A percentile compares a stretch with the other conserved stretches of the same genome.
phyloP scores from a whole-genome alignment of 805 yeast species.

The Cyberlindnera veronae region DNA sequence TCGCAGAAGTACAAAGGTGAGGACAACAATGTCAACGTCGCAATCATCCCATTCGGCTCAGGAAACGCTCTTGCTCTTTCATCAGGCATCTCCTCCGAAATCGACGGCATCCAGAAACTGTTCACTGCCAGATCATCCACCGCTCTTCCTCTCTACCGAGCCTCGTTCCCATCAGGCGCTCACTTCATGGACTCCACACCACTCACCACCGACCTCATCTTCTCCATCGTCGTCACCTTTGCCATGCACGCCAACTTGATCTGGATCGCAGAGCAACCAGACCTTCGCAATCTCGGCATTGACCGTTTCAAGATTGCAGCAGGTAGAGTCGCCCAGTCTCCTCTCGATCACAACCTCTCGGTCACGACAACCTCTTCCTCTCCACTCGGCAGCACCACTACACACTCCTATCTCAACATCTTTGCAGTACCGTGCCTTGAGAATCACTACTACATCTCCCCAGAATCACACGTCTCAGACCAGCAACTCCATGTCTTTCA shows the following conservation, averaged over 20 bases:
- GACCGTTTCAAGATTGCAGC: conserved; percentile 75
- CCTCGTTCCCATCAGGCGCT: conserved; percentile 28
- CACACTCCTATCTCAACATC: conserved; percentile 18
- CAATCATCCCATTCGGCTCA: conserved; percentile 70
- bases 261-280: conserved; percentile 71
- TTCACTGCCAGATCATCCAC: conserved; percentile 21
- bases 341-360: conserved; percentile 7
- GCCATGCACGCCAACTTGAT: conserved; percentile 84
- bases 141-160: conserved; percentile 33
- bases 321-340: conserved; percentile 32
- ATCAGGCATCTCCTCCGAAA: conserved; percentile 37
- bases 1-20: conserved; percentile 22
- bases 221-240: conserved; percentile 74
- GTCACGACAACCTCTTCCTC: background rate
- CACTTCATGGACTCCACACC: conserved; percentile 1
- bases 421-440: conserved; percentile 22
- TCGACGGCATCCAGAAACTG: conserved; percentile 35
- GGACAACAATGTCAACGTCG: conserved; percentile 19
- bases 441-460: conserved; percentile 23
- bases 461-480: conserved; percentile 17
- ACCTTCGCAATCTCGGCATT: conserved; percentile 58
- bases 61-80: conserved; percentile 81
- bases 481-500: conserved; percentile 19
- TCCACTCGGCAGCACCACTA: background rate
- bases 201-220: conserved; percentile 17